phyloP scores from a whole-genome alignment of 140 eudicot species.

The Senecio squalidus region DNA sequence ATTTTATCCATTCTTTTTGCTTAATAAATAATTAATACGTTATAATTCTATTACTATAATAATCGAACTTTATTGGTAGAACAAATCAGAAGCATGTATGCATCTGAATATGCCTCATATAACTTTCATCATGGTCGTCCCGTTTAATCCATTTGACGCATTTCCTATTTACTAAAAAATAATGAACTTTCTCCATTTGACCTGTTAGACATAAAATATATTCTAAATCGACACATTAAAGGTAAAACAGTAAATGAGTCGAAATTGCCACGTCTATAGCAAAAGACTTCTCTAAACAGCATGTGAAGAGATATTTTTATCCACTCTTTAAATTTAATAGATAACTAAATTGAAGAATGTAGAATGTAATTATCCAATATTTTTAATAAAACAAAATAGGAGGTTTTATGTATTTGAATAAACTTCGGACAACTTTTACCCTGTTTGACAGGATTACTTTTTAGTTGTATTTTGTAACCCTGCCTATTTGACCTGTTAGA shows the following conservation, averaged over 20 bases:
- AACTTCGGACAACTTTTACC: too few species aligned
- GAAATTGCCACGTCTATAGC: background rate
- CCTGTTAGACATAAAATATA: background rate
- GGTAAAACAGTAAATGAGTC: background rate
- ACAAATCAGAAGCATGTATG: background rate
- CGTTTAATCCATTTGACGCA: background rate
- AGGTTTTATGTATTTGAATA: too few species aligned
- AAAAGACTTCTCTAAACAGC: background rate
- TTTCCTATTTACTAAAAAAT: background rate
- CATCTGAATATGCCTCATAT: background rate
- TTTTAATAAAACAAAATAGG: too few species aligned
- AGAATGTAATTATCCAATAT: too few species aligned
- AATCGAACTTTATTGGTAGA: background rate
- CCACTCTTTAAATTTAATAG: too few species aligned
- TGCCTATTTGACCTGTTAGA: too few species aligned
- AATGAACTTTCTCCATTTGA: background rate
- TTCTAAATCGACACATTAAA: background rate
- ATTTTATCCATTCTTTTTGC: background rate
- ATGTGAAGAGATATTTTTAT: too few species aligned
- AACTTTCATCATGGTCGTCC: background rate
- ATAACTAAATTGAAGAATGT: constrained; percentile 1
- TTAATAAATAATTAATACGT: background rate
- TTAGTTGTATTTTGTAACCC: too few species aligned
- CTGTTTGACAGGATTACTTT: too few species aligned
- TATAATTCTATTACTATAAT: background rate